A percentile compares a stretch with the other conserved stretches of the same genome.
These are phyloP conservation scores for Ceratobasidium sp. DNA, from an alignment of 1,284 basidiomycete species.

Conservation along the genomic window DNA sequence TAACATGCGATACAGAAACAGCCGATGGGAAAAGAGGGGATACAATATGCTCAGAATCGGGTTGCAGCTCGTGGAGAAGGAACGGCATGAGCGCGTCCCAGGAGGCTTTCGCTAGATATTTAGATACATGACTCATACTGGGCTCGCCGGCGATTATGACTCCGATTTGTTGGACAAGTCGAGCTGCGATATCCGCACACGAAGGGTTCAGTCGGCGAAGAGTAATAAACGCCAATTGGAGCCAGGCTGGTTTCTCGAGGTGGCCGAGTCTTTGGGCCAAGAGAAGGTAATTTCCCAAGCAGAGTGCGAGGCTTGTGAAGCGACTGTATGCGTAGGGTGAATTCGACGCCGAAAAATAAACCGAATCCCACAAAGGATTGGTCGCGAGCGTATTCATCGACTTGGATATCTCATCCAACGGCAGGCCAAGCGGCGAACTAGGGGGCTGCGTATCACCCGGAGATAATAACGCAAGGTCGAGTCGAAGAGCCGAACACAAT, in stretches of 20 bases:
- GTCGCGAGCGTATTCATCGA: constrained; percentile 13
- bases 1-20: constrained; percentile 47
- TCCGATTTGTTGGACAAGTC: constrained; percentile 54
- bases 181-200: constrained; percentile 62
- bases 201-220: constrained; percentile 64
- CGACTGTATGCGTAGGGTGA: constrained; percentile 24
- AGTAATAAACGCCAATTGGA: constrained; percentile 66
- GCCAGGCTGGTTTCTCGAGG: constrained; percentile 55
- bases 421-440: constrained; percentile 44
- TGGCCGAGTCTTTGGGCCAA: background rate
- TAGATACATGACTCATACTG: constrained; percentile 51
- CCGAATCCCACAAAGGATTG: constrained; percentile 20
- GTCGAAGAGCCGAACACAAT: constrained; percentile 60
- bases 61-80: constrained; percentile 55
- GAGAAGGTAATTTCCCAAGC: constrained; percentile 12
- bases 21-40: constrained; percentile 46
- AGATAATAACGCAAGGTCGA: constrained; percentile 56
- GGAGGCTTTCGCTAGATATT: constrained; percentile 61
- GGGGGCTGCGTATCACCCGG: background rate
- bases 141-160: constrained; percentile 53
- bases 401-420: constrained; percentile 46
- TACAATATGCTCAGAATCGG: constrained; percentile 43
- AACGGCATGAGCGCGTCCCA: constrained; percentile 65
- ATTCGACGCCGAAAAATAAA: background rate
- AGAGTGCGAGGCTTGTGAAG: constrained; percentile 13